phyloP scores from a whole-genome alignment of 768 basidiomycete genomes.

The Austroboletus eburneus region DNA sequence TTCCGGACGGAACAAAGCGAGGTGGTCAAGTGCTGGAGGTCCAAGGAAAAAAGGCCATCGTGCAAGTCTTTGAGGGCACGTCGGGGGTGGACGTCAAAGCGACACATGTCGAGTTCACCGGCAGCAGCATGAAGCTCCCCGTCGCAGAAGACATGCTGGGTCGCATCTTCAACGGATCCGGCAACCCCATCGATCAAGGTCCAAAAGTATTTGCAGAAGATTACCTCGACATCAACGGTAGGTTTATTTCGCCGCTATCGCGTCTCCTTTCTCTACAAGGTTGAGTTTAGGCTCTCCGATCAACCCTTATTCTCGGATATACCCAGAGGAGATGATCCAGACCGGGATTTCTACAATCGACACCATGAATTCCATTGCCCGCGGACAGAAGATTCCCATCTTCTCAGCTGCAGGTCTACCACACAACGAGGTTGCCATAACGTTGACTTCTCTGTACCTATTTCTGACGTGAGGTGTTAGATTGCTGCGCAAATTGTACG shows the following conservation, averaged over 20 bases:
- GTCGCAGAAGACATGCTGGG: slow-evolving; percentile 99
- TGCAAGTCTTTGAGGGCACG: slow-evolving; percentile 99
- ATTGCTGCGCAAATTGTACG: slow-evolving; percentile 99
- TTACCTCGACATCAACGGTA: slow-evolving; percentile 98
- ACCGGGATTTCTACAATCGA: slow-evolving; percentile 99
- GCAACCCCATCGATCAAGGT: slow-evolving; percentile 96
- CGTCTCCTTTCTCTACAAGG: slow-evolving; percentile 12
- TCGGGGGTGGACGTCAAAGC: slow-evolving; percentile 96
- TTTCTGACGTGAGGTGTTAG: slow-evolving; percentile 41
- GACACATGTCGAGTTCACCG: slow-evolving; percentile 97
- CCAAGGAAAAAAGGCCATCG: slow-evolving; percentile 97
- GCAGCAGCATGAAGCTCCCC: slow-evolving; percentile 97
- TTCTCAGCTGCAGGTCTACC: slow-evolving; percentile 99
- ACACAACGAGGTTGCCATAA: slow-evolving; percentile 80
- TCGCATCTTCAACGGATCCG: slow-evolving; percentile 98
- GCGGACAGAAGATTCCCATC: slow-evolving; percentile 99
- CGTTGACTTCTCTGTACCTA: slow-evolving; percentile 19
- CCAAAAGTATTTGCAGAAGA: slow-evolving; percentile 99
- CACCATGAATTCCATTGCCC: slow-evolving; percentile 97
- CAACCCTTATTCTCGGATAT: slow-evolving; percentile 96
- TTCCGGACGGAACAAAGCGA: slow-evolving; percentile 92
- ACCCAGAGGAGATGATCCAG: slow-evolving; percentile 99
- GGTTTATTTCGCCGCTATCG: slow-evolving; percentile 23
- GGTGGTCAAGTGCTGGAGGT: slow-evolving; percentile 98
- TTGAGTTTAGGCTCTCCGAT: slow-evolving; percentile 80